These are phyloP conservation scores for Fusarium pilosicola DNA, from an alignment of 2,329 filamentous ascomycete species.

Conservation along the genomic window DNA sequence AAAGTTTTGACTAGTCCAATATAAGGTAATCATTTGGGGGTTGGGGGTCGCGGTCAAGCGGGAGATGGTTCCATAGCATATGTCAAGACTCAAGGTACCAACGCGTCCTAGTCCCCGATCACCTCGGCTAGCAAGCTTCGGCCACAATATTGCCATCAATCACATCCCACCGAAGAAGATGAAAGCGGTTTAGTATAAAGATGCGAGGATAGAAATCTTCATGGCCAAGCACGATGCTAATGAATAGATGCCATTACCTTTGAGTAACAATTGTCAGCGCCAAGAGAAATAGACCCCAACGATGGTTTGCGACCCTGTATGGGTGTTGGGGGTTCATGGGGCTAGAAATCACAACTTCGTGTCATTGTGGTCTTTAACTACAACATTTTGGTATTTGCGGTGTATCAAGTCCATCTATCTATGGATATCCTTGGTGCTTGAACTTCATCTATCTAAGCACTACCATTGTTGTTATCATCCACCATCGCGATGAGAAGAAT, in stretches of 20 bases:
- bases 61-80: not conserved
- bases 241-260: not conserved
- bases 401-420: not conserved
- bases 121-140: not conserved
- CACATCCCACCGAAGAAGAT: not conserved
- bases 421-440: too few relatives aligned
- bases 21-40: not conserved
- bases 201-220: rapidly evolving
- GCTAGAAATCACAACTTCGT: too few relatives aligned
- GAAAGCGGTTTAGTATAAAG: not conserved
- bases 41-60: not conserved
- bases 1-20: not conserved
- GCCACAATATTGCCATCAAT: not conserved
- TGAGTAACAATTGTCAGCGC: not conserved
- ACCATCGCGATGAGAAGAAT: not conserved
- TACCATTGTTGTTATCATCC: not conserved
- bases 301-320: not conserved
- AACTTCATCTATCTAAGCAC: not conserved
- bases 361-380: rapidly evolving
- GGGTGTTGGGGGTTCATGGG: not conserved
- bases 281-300: not conserved
- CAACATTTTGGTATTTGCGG: too few relatives aligned
- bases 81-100: not conserved
- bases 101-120: not conserved
- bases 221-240: not conserved